Percentiles rank a stretch among this genome's conserved stretches.
phyloP scores from a whole-genome alignment of 2,329 filamentous ascomycete genomes.

The Fusarium caatingaense region DNA sequence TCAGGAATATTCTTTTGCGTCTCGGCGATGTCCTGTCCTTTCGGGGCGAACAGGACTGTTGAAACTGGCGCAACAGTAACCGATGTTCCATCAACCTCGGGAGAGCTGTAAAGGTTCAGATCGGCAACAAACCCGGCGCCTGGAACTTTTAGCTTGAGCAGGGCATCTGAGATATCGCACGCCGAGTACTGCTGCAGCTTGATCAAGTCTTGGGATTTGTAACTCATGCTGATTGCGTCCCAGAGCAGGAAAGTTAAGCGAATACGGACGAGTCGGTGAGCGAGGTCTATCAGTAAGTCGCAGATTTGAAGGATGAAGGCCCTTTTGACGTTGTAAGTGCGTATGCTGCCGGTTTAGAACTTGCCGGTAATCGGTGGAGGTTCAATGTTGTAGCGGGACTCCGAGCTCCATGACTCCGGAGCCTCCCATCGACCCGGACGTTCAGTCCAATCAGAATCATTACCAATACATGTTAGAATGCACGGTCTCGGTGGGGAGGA shows the following conservation, averaged over 20 bases:
- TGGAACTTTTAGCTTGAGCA: constrained; percentile 75
- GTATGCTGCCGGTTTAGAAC: constrained; percentile 15
- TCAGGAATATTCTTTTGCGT: constrained; percentile 63
- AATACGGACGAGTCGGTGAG: constrained; percentile 34
- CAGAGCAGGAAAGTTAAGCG: constrained; percentile 18
- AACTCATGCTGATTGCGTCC: constrained; percentile 38
- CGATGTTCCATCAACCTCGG: constrained; percentile 39
- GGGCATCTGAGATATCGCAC: constrained; percentile 76
- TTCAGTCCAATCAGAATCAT: constrained; percentile 48
- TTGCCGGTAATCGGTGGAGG: constrained; percentile 31
- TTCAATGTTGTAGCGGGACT: constrained; percentile 31
- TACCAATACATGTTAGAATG: constrained; percentile 40
- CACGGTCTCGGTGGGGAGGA: constrained; percentile 37
- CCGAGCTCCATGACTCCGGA: constrained; percentile 45
- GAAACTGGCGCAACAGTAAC: constrained; percentile 65
- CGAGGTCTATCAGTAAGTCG: constrained; percentile 14
- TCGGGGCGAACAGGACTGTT: constrained; percentile 72
- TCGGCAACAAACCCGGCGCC: constrained; percentile 76
- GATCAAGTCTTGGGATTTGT: constrained; percentile 41
- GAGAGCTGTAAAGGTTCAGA: constrained; percentile 52
- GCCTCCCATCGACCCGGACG: constrained; percentile 42
- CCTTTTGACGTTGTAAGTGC: constrained; percentile 28
- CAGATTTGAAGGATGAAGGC: constrained; percentile 16
- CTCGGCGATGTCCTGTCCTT: constrained; percentile 55
- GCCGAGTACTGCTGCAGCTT: constrained; percentile 56